Conservation (phyloP, 1,284 basidiomycete species). For the Hortiboletus rubellus region DNA sequence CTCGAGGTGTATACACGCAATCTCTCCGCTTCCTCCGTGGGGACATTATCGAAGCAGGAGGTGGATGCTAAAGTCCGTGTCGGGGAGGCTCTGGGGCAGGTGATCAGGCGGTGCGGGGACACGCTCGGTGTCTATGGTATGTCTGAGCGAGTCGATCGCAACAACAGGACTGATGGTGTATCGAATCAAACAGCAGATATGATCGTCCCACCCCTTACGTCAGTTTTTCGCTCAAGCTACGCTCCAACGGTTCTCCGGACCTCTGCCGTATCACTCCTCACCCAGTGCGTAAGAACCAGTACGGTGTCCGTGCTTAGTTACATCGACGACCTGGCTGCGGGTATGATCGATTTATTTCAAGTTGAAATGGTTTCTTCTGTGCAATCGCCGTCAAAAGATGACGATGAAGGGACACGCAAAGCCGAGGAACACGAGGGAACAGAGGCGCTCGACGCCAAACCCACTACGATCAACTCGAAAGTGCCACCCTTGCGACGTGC, state of each 20-base stretch:
- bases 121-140: slow-evolving; percentile 70
- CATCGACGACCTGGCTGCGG: slow-evolving; percentile 57
- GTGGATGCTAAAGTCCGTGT: slow-evolving; percentile 80
- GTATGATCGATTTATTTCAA: slow-evolving; percentile 79
- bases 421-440: slow-evolving; percentile 11
- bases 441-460: slow-evolving; percentile 44
- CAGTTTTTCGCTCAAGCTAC: slow-evolving; percentile 54
- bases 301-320: slow-evolving; percentile 65
- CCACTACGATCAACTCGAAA: slow-evolving; percentile 58
- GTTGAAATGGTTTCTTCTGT: slow-evolving; percentile 56
- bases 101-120: slow-evolving; percentile 74
- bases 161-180: not conserved
- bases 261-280: slow-evolving; percentile 82
- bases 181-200: slow-evolving; percentile 51
- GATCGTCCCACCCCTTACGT: slow-evolving; percentile 70
- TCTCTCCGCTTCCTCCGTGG: slow-evolving; percentile 49
- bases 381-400: slow-evolving; percentile 11
- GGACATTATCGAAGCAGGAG: slow-evolving; percentile 58
- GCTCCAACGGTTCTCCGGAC: slow-evolving; percentile 75
- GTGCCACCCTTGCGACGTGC: slow-evolving; percentile 81
- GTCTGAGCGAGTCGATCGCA: slow-evolving; percentile 23
- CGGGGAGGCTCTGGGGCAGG: slow-evolving; percentile 84
- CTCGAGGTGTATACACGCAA: slow-evolving; percentile 62
- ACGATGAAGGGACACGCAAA: slow-evolving; percentile 18
- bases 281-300: slow-evolving; percentile 68